A percentile compares a stretch with the other conserved stretches of the same genome.
phyloP scores from a whole-genome alignment of 202 grass and related monocot genomes.

The Cymbopogon flexuosus region DNA sequence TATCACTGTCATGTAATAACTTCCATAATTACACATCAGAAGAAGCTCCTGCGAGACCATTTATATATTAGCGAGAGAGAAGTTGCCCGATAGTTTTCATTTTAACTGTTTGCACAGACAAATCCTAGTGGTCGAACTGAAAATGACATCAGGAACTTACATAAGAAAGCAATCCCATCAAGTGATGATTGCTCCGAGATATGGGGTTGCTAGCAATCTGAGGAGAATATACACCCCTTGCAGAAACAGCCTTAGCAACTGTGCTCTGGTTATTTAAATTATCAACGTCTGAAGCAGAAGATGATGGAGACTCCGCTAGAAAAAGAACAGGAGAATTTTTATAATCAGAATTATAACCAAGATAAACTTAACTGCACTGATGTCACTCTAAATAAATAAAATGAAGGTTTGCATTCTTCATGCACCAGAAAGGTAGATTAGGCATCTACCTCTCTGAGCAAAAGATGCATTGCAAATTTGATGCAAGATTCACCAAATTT shows the following conservation, averaged over 20 bases:
- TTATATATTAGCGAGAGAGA: neutral
- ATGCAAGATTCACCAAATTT: conserved; percentile 17
- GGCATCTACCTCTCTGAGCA: conserved; percentile 5
- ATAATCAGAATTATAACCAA: conserved; percentile 21
- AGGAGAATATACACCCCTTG: conserved; percentile 68
- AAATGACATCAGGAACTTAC: conserved; percentile 48
- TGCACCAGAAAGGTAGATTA: conserved; percentile 3
- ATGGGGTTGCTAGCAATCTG: conserved; percentile 61
- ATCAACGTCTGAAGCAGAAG: conserved; percentile 96
- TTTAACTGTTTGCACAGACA: neutral
- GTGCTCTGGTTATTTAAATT: conserved; percentile 81
- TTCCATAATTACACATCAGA: neutral
- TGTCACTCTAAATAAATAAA: conserved; percentile 9
- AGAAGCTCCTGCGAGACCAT: neutral
- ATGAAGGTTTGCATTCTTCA: conserved; percentile 22
- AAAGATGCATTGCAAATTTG: conserved; percentile 23
- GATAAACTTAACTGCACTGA: conserved; percentile 7
- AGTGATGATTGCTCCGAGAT: conserved; percentile 74
- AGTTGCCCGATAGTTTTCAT: neutral
- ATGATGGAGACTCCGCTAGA: conserved; percentile 89
- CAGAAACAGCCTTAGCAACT: conserved; percentile 53
- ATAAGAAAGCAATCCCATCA: conserved; percentile 75
- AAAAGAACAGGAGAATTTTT: conserved; percentile 21
- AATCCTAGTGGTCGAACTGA: neutral
- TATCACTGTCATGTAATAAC: neutral